Percentiles rank a stretch among this genome's conserved stretches.
Conservation (phyloP, 2,329 filamentous ascomycete species). For the Exophiala alcalophila region DNA sequence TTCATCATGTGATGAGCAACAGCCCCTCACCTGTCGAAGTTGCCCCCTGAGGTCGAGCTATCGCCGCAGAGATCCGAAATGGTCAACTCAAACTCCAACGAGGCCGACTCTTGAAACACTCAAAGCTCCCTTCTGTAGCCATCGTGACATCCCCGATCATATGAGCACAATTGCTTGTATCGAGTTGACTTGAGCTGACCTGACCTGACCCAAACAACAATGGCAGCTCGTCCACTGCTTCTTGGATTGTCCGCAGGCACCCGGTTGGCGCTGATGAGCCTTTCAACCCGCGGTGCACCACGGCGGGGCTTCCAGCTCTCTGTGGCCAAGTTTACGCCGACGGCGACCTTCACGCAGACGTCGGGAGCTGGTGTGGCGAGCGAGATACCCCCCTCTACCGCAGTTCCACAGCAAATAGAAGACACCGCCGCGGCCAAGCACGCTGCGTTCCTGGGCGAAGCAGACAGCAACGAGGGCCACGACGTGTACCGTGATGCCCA, state of each 20-base stretch:
- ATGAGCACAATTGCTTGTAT: too few species aligned
- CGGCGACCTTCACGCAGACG: constrained; percentile 9
- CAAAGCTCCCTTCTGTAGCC: neutral
- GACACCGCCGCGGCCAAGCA: constrained; percentile 13
- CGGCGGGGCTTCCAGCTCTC: constrained; percentile 12
- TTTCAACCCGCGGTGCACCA: neutral
- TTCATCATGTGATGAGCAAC: too few species aligned
- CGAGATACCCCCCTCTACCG: constrained; percentile 9
- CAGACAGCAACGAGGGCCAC: constrained; percentile 27
- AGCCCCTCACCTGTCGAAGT: neutral
- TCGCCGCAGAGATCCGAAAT: neutral
- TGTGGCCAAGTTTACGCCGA: constrained; percentile 4
- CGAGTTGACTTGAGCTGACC: neutral
- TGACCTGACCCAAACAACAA: too few species aligned
- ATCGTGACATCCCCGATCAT: neutral
- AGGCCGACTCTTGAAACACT: neutral
- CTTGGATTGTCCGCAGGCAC: constrained; percentile 8
- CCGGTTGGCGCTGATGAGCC: neutral
- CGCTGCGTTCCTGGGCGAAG: constrained; percentile 27
- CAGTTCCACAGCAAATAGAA: constrained; percentile 7
- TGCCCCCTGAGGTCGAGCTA: neutral
- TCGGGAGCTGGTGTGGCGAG: constrained; percentile 6
- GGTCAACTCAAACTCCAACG: constrained; percentile 1
- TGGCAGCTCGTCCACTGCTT: constrained; percentile 22
- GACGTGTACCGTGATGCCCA: constrained; percentile 17